A percentile compares a stretch with the other conserved stretches of the same genome.
phyloP scores from a whole-genome alignment of 192 early-diverging fungal genomes.

The Globomyces pollinis-pini region DNA sequence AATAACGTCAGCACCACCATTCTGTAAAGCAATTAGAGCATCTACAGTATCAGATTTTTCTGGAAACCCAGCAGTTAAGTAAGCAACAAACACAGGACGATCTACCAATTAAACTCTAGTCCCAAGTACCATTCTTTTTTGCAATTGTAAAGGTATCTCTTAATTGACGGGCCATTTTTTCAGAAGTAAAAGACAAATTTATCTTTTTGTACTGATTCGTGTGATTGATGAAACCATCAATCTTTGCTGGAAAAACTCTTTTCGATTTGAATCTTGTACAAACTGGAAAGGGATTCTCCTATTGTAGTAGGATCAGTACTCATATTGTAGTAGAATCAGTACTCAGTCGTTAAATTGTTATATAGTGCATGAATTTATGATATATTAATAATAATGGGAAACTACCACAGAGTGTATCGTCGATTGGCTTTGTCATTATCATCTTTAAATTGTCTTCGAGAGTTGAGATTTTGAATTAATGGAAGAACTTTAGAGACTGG shows the following conservation, averaged over 20 bases:
- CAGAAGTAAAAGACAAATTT: neutral
- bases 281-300: neutral
- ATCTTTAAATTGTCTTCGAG: neutral
- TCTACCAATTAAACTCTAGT: constrained; percentile 17
- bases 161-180: constrained; percentile 19
- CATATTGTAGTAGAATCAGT: too few relatives aligned
- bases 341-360: too few relatives aligned
- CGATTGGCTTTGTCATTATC: neutral
- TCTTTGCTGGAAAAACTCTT: too few relatives aligned
- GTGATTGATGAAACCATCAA: neutral
- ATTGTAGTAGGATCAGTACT: neutral
- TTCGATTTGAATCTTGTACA: neutral
- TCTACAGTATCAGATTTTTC: constrained; percentile 70
- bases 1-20: constrained; percentile 89
- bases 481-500: neutral
- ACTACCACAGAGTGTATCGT: constrained; percentile 2
- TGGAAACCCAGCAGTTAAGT: constrained; percentile 90
- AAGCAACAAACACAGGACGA: constrained; percentile 82
- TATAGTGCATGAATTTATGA: too few relatives aligned
- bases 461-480: constrained; percentile 1
- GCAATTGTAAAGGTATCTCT: constrained; percentile 16
- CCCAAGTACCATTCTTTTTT: constrained; percentile 11
- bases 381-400: too few relatives aligned
- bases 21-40: constrained; percentile 76
- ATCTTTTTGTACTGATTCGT: neutral